Evolutionary conservation across 2,329 filamentous ascomycete genomes (phyloP).

Genomic region (Aspergillus nomiae): DNA sequence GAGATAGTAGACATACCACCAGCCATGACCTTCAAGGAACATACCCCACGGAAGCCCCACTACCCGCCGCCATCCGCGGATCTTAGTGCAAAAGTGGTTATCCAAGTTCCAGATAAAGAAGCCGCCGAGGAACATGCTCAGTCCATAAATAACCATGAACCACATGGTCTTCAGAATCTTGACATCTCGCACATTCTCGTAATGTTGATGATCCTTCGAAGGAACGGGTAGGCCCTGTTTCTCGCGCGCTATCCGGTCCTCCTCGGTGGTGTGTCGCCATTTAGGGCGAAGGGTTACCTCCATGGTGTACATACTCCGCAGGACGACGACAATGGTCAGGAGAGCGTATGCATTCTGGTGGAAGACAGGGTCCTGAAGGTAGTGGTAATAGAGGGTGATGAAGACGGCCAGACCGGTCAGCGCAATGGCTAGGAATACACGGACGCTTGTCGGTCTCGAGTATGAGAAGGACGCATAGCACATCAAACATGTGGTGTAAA

Average conservation of each 20-base stretch:
- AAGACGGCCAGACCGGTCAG: conserved; percentile 61
- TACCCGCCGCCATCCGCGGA: conserved; percentile 66
- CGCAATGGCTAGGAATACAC: conserved; percentile 57
- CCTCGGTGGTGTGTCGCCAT: conserved; percentile 51
- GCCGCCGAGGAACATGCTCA: conserved; percentile 71
- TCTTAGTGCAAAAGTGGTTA: conserved; percentile 69
- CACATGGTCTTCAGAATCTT: conserved; percentile 70
- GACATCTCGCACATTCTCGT: conserved; percentile 58
- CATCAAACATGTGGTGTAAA: conserved; percentile 72
- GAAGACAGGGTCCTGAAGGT: conserved; percentile 78
- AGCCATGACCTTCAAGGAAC: conserved; percentile 71
- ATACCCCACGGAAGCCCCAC: conserved; percentile 80
- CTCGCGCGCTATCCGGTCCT: conserved; percentile 46
- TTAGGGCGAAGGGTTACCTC: conserved; percentile 64
- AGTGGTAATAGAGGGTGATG: conserved; percentile 80
- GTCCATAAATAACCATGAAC: conserved; percentile 69
- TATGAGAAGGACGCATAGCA: conserved; percentile 76
- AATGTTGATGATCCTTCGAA: conserved; percentile 48
- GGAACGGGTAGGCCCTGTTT: conserved; percentile 40
- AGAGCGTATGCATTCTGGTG: conserved; percentile 79
- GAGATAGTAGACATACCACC: conserved; percentile 57
- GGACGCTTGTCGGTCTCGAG: conserved; percentile 55
- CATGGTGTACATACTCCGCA: conserved; percentile 78
- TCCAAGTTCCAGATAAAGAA: conserved; percentile 80
- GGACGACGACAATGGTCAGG: conserved; percentile 69